Evolutionary conservation across 108 stramenopile genomes (phyloP).

Genomic region (Skeletonema costatum): DNA sequence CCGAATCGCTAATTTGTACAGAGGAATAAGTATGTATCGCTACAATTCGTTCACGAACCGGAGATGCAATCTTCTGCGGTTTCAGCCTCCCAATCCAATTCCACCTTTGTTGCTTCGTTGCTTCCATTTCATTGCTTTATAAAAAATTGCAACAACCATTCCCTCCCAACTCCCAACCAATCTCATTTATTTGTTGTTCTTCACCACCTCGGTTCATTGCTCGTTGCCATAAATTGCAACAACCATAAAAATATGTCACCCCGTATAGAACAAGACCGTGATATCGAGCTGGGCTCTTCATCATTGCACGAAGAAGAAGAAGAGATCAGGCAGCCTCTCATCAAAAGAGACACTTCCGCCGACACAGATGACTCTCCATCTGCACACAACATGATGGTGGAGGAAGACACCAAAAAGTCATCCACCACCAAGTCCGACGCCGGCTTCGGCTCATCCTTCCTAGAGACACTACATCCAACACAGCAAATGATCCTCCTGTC

Average conservation of each 20-base stretch:
- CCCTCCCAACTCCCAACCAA: too few relatives aligned
- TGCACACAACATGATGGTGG: not conserved
- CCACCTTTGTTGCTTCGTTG: too few relatives aligned
- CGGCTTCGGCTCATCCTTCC: constrained; percentile 30
- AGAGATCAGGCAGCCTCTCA: not conserved
- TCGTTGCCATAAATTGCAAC: not conserved
- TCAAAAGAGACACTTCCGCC: not conserved
- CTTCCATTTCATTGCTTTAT: too few relatives aligned
- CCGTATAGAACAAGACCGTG: not conserved
- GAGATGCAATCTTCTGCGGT: too few relatives aligned
- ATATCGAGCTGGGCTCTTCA: not conserved
- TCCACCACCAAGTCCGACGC: constrained; percentile 1
- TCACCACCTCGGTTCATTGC: too few relatives aligned
- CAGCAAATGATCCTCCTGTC: constrained; percentile 49
- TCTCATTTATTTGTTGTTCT: too few relatives aligned
- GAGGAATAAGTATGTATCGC: not conserved
- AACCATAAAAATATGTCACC: not conserved
- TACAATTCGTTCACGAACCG: not conserved
- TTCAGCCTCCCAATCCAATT: too few relatives aligned
- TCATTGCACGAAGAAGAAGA: not conserved
- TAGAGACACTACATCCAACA: constrained; percentile 27
- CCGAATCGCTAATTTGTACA: not conserved
- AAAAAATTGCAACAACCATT: too few relatives aligned
- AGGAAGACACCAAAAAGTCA: not conserved
- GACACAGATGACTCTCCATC: not conserved